Percentiles rank a stretch among this genome's conserved stretches.
Conservation (phyloP, 768 basidiomycete species). For the Rhodotorula diobovata region DNA sequence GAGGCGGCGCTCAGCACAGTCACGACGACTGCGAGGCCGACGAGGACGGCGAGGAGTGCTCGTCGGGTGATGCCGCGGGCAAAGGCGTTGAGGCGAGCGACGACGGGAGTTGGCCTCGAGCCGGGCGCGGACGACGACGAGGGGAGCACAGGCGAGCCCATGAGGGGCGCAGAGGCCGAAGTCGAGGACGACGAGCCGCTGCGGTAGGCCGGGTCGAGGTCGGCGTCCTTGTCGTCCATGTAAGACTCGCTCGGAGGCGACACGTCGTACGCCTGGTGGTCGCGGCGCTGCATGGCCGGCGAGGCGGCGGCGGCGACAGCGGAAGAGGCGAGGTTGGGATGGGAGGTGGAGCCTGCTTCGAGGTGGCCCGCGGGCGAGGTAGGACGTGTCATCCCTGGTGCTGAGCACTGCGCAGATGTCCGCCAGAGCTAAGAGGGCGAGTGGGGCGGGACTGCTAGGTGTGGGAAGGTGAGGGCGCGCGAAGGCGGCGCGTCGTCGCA, state of each 20-base stretch:
- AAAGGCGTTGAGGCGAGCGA: not conserved
- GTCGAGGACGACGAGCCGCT: not conserved
- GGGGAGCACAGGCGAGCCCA: not conserved
- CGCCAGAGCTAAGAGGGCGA: not conserved
- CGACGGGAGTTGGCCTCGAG: not conserved
- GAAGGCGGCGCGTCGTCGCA: too few relatives aligned
- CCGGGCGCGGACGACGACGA: not conserved
- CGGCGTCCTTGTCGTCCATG: slow-evolving; percentile 6
- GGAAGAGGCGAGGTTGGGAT: too few relatives aligned
- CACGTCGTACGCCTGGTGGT: not conserved
- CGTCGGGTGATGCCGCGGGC: not conserved
- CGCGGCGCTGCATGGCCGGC: too few relatives aligned
- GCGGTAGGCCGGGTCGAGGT: not conserved
- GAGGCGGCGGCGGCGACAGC: too few relatives aligned
- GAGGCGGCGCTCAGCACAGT: not conserved
- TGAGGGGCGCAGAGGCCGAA: too few relatives aligned
- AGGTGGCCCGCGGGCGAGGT: not conserved
- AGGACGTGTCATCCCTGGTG: not conserved
- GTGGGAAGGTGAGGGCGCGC: not conserved
- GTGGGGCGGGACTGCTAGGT: not conserved
- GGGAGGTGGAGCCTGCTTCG: too few relatives aligned
- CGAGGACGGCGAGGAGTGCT: not conserved
- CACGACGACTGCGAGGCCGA: not conserved
- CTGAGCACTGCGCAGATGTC: not conserved
- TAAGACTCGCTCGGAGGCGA: not conserved